phyloP scores from a whole-genome alignment of 164 flowering plant species.

The Macadamia integrifolia region DNA sequence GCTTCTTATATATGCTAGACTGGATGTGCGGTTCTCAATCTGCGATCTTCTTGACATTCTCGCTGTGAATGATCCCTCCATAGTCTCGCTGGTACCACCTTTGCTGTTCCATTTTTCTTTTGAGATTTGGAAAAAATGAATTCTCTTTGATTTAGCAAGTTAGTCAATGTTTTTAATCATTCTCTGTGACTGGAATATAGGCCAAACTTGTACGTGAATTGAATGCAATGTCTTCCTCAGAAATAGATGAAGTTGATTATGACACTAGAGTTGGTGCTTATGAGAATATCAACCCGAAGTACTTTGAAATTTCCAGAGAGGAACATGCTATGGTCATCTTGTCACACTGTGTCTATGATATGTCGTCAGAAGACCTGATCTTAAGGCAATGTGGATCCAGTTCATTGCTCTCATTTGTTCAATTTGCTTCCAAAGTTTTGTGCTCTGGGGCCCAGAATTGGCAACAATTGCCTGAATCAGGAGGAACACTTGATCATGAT shows the following conservation, averaged over 20 bases:
- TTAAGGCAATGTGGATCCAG: slow-evolving; percentile 72
- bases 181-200: slow-evolving; percentile 34
- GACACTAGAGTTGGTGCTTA: slow-evolving; percentile 63
- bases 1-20: slow-evolving; percentile 51
- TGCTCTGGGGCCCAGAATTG: slow-evolving; percentile 15
- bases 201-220: slow-evolving; percentile 55
- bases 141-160: slow-evolving; percentile 2
- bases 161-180: background rate
- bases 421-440: slow-evolving; percentile 44
- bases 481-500: slow-evolving; percentile 11
- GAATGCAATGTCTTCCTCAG: slow-evolving; percentile 62
- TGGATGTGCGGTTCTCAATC: slow-evolving; percentile 40
- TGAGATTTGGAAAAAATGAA: background rate
- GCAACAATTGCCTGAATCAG: slow-evolving; percentile 17
- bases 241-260: slow-evolving; percentile 68
- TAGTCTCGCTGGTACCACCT: slow-evolving; percentile 51
- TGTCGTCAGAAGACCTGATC: slow-evolving; percentile 67
- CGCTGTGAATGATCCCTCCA: slow-evolving; percentile 49
- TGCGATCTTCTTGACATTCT: slow-evolving; percentile 64
- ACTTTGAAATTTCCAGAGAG: slow-evolving; percentile 34
- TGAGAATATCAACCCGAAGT: slow-evolving; percentile 41
- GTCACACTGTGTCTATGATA: slow-evolving; percentile 72
- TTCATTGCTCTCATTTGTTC: slow-evolving; percentile 57
- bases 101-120: slow-evolving; percentile 5
- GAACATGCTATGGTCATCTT: slow-evolving; percentile 60